A percentile compares a stretch with the other conserved stretches of the same genome.
Conservation (phyloP, 495 filamentous ascomycete genomes). For the Aspergillus mulundensis region DNA sequence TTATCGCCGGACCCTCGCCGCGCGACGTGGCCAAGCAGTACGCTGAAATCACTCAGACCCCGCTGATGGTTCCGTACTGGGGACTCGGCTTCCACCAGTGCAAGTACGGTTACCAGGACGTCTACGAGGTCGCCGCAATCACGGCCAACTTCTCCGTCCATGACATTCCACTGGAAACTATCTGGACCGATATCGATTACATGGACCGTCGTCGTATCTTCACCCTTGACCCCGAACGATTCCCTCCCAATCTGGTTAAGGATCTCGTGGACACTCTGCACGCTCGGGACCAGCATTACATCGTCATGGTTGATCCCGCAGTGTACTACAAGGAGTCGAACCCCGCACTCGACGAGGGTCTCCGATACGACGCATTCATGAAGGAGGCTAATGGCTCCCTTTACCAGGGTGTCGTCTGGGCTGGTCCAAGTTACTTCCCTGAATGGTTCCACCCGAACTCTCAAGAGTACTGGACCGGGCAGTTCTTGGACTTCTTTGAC, state of each 20-base stretch:
- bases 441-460: constrained; percentile 77
- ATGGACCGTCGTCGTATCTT: constrained; percentile 68
- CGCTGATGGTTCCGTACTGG: constrained; percentile 84
- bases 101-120: constrained; percentile 74
- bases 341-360: constrained; percentile 57
- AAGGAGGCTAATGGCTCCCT: constrained; percentile 58
- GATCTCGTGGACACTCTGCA: constrained; percentile 70
- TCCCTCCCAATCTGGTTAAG: constrained; percentile 61
- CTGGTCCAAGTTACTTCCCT: constrained; percentile 72
- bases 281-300: constrained; percentile 67
- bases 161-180: constrained; percentile 81
- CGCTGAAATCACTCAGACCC: constrained; percentile 59
- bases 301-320: constrained; percentile 86
- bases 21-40: constrained; percentile 72
- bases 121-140: constrained; percentile 73
- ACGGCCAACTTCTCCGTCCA: constrained; percentile 67
- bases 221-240: constrained; percentile 70
- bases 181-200: constrained; percentile 88
- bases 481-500: constrained; percentile 69
- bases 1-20: constrained; percentile 69
- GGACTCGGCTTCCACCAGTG: constrained; percentile 81
- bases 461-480: constrained; percentile 66
- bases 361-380: constrained; percentile 60
- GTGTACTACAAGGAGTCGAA: constrained; percentile 55
- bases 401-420: constrained; percentile 79